phyloP scores from a whole-genome alignment of 345 rosid species.

The Ricinus communis region DNA sequence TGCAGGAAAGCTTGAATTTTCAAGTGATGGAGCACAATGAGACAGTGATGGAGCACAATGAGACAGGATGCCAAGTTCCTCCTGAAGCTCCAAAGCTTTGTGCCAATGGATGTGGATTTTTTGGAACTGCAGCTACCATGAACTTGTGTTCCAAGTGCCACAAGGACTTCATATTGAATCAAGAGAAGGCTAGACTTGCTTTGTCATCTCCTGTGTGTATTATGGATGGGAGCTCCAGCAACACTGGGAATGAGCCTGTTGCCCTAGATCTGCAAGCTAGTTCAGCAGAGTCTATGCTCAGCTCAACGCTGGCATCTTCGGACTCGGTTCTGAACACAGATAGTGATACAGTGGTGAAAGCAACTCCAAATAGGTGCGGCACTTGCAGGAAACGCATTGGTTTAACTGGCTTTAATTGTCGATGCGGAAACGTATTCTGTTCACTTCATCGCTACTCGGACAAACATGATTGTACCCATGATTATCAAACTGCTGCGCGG shows the following conservation, averaged over 20 bases:
- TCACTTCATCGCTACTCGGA: slow-evolving; percentile 23
- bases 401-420: slow-evolving; percentile 25
- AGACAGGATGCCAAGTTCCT: slow-evolving; percentile 22
- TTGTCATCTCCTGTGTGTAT: neutral
- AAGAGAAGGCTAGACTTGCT: slow-evolving; percentile 17
- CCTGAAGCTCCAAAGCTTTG: slow-evolving; percentile 17
- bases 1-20: neutral
- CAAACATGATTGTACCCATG: slow-evolving; percentile 15
- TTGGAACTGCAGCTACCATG: slow-evolving; percentile 24
- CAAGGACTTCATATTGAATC: slow-evolving; percentile 13
- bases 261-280: neutral
- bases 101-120: slow-evolving; percentile 21
- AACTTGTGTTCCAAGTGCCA: slow-evolving; percentile 29
- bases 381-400: slow-evolving; percentile 25
- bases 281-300: neutral
- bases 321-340: neutral
- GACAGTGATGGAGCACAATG: slow-evolving; percentile 23
- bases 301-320: neutral
- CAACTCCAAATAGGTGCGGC: slow-evolving; percentile 18
- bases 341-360: neutral
- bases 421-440: slow-evolving; percentile 22
- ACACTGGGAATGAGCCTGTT: neutral
- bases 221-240: neutral
- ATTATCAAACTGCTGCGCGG: slow-evolving; percentile 16
- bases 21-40: slow-evolving; percentile 16